Conservation (phyloP, 2,329 filamentous ascomycete species). For the Aphanoascus verrucosus region DNA sequence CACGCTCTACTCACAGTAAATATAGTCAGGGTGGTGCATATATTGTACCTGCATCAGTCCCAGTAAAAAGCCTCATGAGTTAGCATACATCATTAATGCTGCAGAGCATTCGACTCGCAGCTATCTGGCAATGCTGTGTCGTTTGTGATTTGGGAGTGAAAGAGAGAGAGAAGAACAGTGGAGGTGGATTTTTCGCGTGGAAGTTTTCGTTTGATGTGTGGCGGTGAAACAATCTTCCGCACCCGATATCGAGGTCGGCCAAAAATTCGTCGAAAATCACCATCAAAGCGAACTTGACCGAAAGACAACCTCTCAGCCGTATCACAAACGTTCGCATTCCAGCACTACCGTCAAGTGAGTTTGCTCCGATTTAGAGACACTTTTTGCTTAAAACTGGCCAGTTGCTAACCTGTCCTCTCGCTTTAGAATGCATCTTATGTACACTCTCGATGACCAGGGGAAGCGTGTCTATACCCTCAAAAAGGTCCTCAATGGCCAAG, state of each 20-base stretch:
- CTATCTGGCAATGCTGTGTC: not conserved
- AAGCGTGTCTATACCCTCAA: constrained; percentile 92
- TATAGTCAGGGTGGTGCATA: not conserved
- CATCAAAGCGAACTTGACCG: not conserved
- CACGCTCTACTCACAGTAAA: not conserved
- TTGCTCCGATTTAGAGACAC: not conserved
- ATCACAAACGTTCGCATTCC: not conserved
- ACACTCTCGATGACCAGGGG: constrained; percentile 70
- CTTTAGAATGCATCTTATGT: constrained; percentile 62
- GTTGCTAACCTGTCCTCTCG: not conserved
- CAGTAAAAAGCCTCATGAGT: not conserved
- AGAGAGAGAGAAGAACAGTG: not conserved
- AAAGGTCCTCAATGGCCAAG: constrained; percentile 69
- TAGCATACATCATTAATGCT: not conserved
- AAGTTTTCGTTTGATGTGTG: not conserved
- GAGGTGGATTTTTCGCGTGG: not conserved
- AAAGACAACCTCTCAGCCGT: not conserved
- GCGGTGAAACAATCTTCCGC: constrained; percentile 1
- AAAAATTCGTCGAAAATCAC: not conserved
- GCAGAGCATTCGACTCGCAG: not conserved
- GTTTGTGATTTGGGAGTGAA: not conserved
- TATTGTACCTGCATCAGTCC: not conserved
- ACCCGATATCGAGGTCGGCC: not conserved
- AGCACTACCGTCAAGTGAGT: constrained; percentile 7
- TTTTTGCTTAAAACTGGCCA: not conserved